Conservation (phyloP, 805 yeast species). For the Ogataea pignaliae region DNA sequence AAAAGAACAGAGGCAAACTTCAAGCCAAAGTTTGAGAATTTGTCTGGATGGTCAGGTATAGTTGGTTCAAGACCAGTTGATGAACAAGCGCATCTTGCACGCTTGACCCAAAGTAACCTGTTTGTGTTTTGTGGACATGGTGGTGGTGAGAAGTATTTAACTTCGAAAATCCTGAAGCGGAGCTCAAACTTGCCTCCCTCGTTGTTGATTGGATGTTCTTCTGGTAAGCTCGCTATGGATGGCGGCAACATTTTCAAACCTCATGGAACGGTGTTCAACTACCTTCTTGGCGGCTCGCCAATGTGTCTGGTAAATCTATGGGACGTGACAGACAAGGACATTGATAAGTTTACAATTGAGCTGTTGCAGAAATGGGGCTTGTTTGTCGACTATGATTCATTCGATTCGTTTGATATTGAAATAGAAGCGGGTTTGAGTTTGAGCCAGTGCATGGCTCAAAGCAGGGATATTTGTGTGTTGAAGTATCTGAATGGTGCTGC, state of each 20-base stretch:
- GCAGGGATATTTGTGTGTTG: conserved; percentile 67
- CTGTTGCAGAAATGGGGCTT: conserved; percentile 68
- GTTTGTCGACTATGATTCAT: conserved; percentile 27
- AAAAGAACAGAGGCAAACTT: conserved; percentile 59
- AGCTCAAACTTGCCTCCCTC: conserved; percentile 48
- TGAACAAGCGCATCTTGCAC: conserved; percentile 36
- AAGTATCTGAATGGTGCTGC: conserved; percentile 86
- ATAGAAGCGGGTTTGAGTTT: conserved; percentile 27
- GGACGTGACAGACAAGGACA: conserved; percentile 97
- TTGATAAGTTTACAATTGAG: conserved; percentile 67
- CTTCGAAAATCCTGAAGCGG: conserved; percentile 48
- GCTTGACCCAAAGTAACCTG: conserved; percentile 40
- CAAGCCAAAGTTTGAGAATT: conserved; percentile 35
- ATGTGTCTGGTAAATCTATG: conserved; percentile 82
- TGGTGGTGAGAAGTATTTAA: conserved; percentile 84
- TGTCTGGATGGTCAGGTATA: conserved; percentile 48
- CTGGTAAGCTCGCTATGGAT: conserved; percentile 57
- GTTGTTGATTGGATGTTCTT: conserved; percentile 84
- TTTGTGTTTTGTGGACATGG: conserved; percentile 92
- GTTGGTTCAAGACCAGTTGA: conserved; percentile 58
- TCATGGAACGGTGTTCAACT: conserved; percentile 70
- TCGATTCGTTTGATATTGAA: conserved; percentile 14
- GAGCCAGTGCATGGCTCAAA: conserved; percentile 51
- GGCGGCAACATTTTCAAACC: conserved; percentile 56
- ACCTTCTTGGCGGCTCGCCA: conserved; percentile 77